Conservation (phyloP, 306 rosid species). For the Geum urbanum region DNA sequence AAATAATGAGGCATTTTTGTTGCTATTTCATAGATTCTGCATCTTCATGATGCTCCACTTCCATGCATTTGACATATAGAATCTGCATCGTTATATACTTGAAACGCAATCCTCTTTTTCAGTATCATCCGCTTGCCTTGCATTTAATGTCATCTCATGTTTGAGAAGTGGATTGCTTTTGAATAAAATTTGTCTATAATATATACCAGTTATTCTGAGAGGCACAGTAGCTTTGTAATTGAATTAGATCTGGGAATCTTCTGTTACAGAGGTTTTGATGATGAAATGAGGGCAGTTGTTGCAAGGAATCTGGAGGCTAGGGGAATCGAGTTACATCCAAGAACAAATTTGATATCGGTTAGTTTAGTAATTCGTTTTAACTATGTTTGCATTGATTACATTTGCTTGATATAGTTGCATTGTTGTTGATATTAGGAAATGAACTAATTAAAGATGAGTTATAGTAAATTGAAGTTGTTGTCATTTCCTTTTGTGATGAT, state of each 20-base stretch:
- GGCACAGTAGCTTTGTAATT: not conserved
- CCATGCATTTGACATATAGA: too few species aligned
- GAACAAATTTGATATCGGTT: constrained; percentile 59
- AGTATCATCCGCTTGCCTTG: not conserved
- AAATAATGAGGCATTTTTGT: not conserved
- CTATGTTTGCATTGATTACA: not conserved
- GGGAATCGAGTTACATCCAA: constrained; percentile 83
- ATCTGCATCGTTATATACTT: too few species aligned
- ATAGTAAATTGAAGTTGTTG: not conserved
- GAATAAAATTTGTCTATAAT: not conserved
- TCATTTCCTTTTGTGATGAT: constrained; percentile 21
- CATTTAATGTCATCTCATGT: not conserved
- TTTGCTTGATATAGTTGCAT: not conserved
- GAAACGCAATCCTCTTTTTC: too few species aligned
- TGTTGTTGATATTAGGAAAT: not conserved
- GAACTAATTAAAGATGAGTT: not conserved
- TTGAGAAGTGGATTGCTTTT: not conserved
- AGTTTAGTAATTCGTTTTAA: not conserved
- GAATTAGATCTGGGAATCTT: constrained; percentile 14
- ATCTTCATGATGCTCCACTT: too few species aligned
- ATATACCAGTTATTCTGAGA: not conserved
- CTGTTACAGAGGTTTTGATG: constrained; percentile 83
- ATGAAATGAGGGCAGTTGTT: constrained; percentile 93
- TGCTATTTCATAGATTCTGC: too few species aligned
- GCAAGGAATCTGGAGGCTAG: constrained; percentile 95